Evolutionary conservation across 2,329 filamentous ascomycete species (phyloP), one percentile per base, ranked within the genome.

Genomic region (Passalora sequoiae): DNA sequence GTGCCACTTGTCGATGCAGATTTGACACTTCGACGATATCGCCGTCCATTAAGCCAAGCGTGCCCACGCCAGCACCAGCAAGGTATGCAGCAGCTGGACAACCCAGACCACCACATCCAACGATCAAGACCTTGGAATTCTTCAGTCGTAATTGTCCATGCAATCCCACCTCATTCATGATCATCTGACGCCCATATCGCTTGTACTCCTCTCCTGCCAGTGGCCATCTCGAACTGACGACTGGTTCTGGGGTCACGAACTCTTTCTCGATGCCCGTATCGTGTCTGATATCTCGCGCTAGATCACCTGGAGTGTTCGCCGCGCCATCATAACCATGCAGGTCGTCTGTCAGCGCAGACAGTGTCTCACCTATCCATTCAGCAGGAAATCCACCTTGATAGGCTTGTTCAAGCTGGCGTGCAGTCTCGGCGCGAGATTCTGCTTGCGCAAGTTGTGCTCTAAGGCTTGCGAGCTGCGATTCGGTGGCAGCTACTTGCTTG

Each of bases 81-180:
- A 98, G 78, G 61, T 98, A 98, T n/a, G 86, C 78, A 1, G 89
- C 86, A 9, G 92, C 89, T 8, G 92, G 92, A 62, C 88, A 97
- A 8, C 92, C 92, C 9, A 98, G 70, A 0, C 92, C 92, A 4
- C 92, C 92, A 2, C 86, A 83, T 8, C 92, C 92, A 17, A 98
- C 77, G 35, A 98, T 73, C 6, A 97, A 74, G 4, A 96, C 81
- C 15, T 74, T 79, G 1, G 86, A 74, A 1, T 74, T 70, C 57
- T 80, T 84, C 12, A 97, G 71, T 22, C 77, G 74, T 5, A 91
- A 70, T 66, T 97, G 91, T 1, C 86, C 87, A 64, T 81, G 72
- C 1, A 94, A 70, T 0, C 89, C 89, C 48, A 96, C 73, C 44
- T 84, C 78, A 0, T 88, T 84, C 47, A 96, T 79, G 52, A 97